Evolutionary conservation across 169 alveolate species (phyloP).

Genomic region (Fabrea salina): DNA sequence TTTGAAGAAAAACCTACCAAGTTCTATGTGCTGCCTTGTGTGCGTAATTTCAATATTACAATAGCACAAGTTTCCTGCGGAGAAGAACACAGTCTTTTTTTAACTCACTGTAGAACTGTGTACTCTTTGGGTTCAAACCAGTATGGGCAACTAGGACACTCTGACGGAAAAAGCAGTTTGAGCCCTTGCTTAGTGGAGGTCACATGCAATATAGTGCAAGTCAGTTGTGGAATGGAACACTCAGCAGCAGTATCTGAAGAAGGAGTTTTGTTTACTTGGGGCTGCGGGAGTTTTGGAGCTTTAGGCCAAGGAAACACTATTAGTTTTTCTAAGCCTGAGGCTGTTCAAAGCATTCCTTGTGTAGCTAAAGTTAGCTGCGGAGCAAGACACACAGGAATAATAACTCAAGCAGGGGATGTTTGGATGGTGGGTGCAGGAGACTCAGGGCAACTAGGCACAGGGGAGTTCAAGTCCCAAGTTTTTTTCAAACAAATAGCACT

Average conservation of each 20-base stretch:
- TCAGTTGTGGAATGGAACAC: constrained; percentile 22
- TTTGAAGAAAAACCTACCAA: background rate
- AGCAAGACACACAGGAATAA: constrained; percentile 55
- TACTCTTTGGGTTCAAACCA: constrained; percentile 30
- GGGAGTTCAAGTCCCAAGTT: background rate
- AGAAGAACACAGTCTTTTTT: constrained; percentile 28
- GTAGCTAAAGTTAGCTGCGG: constrained; percentile 73
- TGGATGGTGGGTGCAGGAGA: constrained; percentile 53
- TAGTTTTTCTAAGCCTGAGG: constrained; percentile 33
- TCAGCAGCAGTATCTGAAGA: constrained; percentile 16
- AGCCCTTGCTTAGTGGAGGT: constrained; percentile 23
- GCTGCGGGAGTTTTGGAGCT: constrained; percentile 25
- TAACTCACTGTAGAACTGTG: constrained; percentile 6
- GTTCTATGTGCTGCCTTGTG: background rate
- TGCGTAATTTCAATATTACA: constrained; percentile 1
- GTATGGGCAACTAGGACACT: constrained; percentile 12
- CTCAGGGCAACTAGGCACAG: constrained; percentile 58
- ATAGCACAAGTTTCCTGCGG: constrained; percentile 27
- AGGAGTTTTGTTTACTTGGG: constrained; percentile 31
- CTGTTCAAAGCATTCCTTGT: constrained; percentile 44
- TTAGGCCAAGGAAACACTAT: constrained; percentile 16
- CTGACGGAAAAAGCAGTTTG: background rate
- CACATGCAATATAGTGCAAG: background rate
- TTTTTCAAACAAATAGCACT: background rate
- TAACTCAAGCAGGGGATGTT: constrained; percentile 47